Evolutionary conservation across 2,329 filamentous ascomycete species (phyloP).

Genomic region (Canariomyces notabilis): DNA sequence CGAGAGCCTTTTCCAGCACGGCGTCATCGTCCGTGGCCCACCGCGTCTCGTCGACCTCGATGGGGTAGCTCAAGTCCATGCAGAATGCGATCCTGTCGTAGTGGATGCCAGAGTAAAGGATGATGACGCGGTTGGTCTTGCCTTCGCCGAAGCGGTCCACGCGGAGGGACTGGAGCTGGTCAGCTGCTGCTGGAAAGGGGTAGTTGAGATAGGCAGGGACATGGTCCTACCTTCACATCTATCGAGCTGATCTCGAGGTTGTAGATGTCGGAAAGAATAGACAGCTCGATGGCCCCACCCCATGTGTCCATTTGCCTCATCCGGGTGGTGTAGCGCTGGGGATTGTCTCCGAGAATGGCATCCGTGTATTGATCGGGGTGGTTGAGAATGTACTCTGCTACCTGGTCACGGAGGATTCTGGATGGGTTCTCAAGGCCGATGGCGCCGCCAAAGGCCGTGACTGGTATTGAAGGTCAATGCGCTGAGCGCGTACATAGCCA

Average conservation of each 20-base stretch:
- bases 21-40: conserved; percentile 55
- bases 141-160: conserved; percentile 77
- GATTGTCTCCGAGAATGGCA: conserved; percentile 68
- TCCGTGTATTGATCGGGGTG: conserved; percentile 69
- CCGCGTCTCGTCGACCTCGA: conserved; percentile 66
- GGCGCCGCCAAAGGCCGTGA: conserved; percentile 73
- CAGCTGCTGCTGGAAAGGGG: neutral
- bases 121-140: conserved; percentile 62
- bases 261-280: conserved; percentile 79
- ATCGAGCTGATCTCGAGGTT: conserved; percentile 79
- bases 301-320: conserved; percentile 77
- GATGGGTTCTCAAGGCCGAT: conserved; percentile 25
- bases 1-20: conserved; percentile 63
- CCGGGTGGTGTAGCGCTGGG: conserved; percentile 72
- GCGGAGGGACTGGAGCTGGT: conserved; percentile 25
- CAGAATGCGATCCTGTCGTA: conserved; percentile 85
- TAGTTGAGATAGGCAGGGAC: neutral
- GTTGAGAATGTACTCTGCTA: conserved; percentile 71
- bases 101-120: conserved; percentile 89
- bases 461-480: conserved; percentile 5
- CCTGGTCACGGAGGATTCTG: conserved; percentile 63
- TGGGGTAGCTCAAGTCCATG: conserved; percentile 52
- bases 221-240: conserved; percentile 64
- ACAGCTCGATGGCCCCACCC: conserved; percentile 88
- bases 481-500: neutral